Evolutionary conservation across 768 basidiomycete genomes (phyloP).

Genomic region (Inosperma sp.): DNA sequence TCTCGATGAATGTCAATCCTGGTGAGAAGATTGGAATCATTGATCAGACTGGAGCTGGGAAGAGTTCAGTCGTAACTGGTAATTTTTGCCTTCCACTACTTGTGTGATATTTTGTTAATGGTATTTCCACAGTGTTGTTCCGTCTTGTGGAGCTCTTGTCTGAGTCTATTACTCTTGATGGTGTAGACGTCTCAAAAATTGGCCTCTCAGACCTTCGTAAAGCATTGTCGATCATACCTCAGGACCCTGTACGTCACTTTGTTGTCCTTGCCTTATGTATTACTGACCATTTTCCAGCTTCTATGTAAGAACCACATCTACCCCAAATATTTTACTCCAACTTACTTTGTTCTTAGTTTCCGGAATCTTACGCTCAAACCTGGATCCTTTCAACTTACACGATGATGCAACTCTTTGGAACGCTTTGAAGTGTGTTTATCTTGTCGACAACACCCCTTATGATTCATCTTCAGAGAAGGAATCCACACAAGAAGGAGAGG

Average conservation of each 20-base stretch:
- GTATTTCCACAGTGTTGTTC: not conserved
- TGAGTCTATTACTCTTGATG: constrained; percentile 20
- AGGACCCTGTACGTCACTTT: constrained; percentile 36
- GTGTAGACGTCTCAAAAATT: constrained; percentile 63
- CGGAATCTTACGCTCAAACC: constrained; percentile 56
- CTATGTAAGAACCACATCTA: constrained; percentile 6
- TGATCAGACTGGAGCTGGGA: constrained; percentile 57
- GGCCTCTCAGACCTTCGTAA: constrained; percentile 60
- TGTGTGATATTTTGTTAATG: constrained; percentile 2
- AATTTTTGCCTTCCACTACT: constrained; percentile 14
- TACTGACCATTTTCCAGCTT: not conserved
- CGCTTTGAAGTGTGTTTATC: constrained; percentile 58
- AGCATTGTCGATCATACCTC: constrained; percentile 62
- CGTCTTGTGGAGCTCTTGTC: not conserved
- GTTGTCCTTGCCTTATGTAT: not conserved
- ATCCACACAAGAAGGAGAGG: not conserved
- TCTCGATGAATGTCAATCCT: constrained; percentile 53
- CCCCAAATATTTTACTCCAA: constrained; percentile 27
- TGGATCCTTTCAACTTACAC: constrained; percentile 58
- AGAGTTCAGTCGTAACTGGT: constrained; percentile 83
- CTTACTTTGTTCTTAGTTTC: constrained; percentile 26
- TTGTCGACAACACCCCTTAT: constrained; percentile 22
- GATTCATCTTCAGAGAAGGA: not conserved
- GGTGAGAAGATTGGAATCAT: constrained; percentile 80
- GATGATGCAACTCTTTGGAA: constrained; percentile 66